Evolutionary conservation across 148 eudicot genomes (phyloP).

Genomic region (Selenicereus undatus): DNA sequence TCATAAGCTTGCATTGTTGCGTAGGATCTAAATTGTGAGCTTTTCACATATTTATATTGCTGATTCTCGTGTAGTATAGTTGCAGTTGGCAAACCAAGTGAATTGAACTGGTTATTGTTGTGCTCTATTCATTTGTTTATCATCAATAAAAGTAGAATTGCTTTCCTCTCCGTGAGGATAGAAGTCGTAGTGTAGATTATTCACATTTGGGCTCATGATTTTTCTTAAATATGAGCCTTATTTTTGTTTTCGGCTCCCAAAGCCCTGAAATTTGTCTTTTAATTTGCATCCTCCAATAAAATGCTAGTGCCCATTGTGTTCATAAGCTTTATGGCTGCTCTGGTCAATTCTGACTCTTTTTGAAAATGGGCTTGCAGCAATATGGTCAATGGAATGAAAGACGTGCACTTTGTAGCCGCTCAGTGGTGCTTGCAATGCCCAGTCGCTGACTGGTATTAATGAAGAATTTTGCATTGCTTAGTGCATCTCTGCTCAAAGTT

Average conservation of each 20-base stretch:
- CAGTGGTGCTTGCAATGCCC: conserved; percentile 25
- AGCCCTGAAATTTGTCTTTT: conserved; percentile 27
- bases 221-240: too few species aligned
- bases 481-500: conserved; percentile 86
- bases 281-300: too few species aligned
- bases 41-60: neutral
- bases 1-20: neutral
- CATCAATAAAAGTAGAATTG: neutral
- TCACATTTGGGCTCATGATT: neutral
- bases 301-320: conserved; percentile 51
- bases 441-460: conserved; percentile 44
- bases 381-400: conserved; percentile 71
- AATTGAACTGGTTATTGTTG: neutral
- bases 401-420: conserved; percentile 78
- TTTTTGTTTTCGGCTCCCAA: conserved; percentile 59
- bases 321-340: conserved; percentile 69
- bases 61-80: neutral
- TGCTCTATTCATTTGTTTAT: neutral
- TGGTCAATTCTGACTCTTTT: conserved; percentile 39
- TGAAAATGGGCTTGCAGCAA: conserved; percentile 52
- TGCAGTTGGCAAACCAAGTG: too few species aligned
- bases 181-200: neutral
- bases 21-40: neutral
- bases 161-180: neutral
- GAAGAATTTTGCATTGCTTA: conserved; percentile 67